Conservation (phyloP, 2,329 filamentous ascomycete genomes). For the Thermochaetoides dissita region DNA sequence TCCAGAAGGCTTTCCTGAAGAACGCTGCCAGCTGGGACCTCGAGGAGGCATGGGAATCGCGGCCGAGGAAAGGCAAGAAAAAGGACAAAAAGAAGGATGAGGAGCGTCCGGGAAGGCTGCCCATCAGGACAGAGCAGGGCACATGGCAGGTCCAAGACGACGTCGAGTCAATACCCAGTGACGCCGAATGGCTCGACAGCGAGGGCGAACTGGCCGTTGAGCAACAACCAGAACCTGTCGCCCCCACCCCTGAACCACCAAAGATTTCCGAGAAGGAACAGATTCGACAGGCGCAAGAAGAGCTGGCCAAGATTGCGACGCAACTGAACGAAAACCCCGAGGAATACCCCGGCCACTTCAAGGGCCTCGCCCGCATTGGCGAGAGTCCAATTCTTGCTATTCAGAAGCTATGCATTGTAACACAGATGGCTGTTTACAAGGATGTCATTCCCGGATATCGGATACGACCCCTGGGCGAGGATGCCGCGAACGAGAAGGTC, state of each 20-base stretch:
- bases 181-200: slow-evolving; percentile 50
- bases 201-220: slow-evolving; percentile 36
- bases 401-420: slow-evolving; percentile 72
- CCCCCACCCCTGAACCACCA: slow-evolving; percentile 36
- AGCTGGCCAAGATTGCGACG: slow-evolving; percentile 69
- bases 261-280: slow-evolving; percentile 63
- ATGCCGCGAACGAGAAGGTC: slow-evolving; percentile 61
- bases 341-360: slow-evolving; percentile 70
- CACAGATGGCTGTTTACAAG: slow-evolving; percentile 83
- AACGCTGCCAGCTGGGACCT: slow-evolving; percentile 75
- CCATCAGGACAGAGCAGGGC: slow-evolving; percentile 77
- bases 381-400: slow-evolving; percentile 57
- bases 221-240: slow-evolving; percentile 16
- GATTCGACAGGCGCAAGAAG: slow-evolving; percentile 78
- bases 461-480: slow-evolving; percentile 69
- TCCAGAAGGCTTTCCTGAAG: slow-evolving; percentile 55
- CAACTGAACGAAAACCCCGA: slow-evolving; percentile 85
- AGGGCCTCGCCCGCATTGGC: slow-evolving; percentile 60
- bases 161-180: slow-evolving; percentile 43
- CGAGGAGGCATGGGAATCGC: slow-evolving; percentile 79
- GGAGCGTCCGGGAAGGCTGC: slow-evolving; percentile 38
- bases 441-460: slow-evolving; percentile 94
- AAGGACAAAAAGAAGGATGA: slow-evolving; percentile 42
- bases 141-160: slow-evolving; percentile 42
- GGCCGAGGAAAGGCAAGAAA: slow-evolving; percentile 60